Conservation (phyloP, 78 protist species). For the Pigoraptor vietnamica region DNA sequence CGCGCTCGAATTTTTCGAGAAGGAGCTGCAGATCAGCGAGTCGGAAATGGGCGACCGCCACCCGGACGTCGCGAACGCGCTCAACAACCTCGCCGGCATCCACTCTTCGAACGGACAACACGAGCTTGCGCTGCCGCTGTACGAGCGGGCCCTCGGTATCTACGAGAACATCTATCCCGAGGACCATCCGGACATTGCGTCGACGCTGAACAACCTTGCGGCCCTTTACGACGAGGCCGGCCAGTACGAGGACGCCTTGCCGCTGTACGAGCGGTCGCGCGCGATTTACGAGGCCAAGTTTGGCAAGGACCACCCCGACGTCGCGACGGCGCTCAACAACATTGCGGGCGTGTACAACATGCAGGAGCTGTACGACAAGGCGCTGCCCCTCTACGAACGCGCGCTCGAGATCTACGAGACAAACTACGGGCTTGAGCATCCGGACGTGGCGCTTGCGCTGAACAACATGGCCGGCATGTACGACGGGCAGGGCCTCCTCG, state of each 20-base stretch:
- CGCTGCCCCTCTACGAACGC: not conserved
- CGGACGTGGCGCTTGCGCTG: not conserved
- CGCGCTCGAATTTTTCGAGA: not conserved
- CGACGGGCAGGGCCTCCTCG: not conserved
- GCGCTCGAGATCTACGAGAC: not conserved
- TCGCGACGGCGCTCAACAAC: not conserved
- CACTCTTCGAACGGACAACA: not conserved
- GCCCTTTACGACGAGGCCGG: not conserved
- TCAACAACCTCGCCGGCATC: not conserved
- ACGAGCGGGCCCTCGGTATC: not conserved
- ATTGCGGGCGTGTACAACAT: not conserved
- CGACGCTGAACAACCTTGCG: not conserved
- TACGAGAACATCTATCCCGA: not conserved
- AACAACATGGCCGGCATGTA: not conserved
- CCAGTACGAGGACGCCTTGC: not conserved
- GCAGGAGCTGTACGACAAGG: not conserved
- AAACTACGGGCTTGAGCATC: not conserved
- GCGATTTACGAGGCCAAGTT: not conserved
- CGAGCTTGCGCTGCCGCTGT: not conserved
- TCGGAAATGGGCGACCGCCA: not conserved
- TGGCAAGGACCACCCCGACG: not conserved
- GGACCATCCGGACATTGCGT: not conserved
- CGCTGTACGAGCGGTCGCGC: not conserved
- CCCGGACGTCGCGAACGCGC: not conserved
- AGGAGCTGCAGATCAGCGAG: not conserved